These are phyloP conservation scores for Termitomyces sp. DNA, from an alignment of 768 basidiomycete genomes.

Conservation along the genomic window DNA sequence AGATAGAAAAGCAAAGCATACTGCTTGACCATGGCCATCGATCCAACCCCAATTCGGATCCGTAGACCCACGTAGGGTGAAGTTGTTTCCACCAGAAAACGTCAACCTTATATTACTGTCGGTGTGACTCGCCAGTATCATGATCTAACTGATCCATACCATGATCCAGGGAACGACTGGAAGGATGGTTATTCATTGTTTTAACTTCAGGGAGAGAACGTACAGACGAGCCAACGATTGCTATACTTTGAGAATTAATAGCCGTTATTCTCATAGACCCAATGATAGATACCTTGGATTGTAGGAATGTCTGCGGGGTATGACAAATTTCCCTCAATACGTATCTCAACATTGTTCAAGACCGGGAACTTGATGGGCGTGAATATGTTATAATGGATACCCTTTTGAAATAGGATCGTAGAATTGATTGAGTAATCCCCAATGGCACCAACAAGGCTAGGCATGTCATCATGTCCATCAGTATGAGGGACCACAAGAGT, in stretches of 20 bases:
- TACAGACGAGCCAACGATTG: conserved; percentile 41
- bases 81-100: conserved; percentile 50
- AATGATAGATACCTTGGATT: conserved; percentile 36
- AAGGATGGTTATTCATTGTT: neutral
- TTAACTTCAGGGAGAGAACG: conserved; percentile 11
- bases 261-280: neutral
- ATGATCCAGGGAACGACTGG: conserved; percentile 40
- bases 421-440: conserved; percentile 35
- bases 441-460: conserved; percentile 39
- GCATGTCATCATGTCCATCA: conserved; percentile 46
- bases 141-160: conserved; percentile 21
- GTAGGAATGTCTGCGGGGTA: conserved; percentile 48
- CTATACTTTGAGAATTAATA: conserved; percentile 17
- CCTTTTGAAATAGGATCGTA: conserved; percentile 53
- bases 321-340: conserved; percentile 52
- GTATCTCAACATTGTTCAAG: conserved; percentile 52
- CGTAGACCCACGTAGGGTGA: conserved; percentile 49
- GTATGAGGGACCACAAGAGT: conserved; percentile 49
- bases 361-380: conserved; percentile 52
- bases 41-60: conserved; percentile 65
- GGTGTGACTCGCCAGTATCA: neutral
- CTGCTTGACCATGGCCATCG: conserved; percentile 53
- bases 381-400: conserved; percentile 56
- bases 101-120: conserved; percentile 35
- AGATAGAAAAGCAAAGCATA: conserved; percentile 14